phyloP scores from a whole-genome alignment of 371 early-diverging fungal genomes.

The Rhizopus sp. region DNA sequence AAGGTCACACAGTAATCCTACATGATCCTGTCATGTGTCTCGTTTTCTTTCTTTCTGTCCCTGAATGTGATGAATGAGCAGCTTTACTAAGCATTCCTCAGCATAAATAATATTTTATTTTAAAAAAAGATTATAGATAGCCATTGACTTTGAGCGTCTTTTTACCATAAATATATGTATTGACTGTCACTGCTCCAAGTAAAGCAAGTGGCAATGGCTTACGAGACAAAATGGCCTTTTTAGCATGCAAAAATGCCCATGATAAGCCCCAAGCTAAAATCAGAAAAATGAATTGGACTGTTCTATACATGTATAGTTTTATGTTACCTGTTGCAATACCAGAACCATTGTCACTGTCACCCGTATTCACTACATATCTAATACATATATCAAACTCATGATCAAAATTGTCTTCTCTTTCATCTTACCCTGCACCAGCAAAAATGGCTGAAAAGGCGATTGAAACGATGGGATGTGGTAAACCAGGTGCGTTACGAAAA shows the following conservation, averaged over 20 bases:
- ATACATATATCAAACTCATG: background rate
- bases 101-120: no score
- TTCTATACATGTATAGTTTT: background rate
- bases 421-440: conserved; percentile 49
- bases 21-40: no score
- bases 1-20: no score
- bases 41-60: no score
- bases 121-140: conserved; percentile 29
- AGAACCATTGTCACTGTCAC: conserved; percentile 52
- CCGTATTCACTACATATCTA: conserved; percentile 46
- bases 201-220: conserved; percentile 42
- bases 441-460: conserved; percentile 45
- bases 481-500: conserved; percentile 35
- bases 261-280: conserved; percentile 51
- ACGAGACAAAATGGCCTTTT: conserved; percentile 30
- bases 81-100: no score
- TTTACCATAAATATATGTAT: conserved; percentile 47
- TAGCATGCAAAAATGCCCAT: conserved; percentile 48
- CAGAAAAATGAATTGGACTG: background rate
- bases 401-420: background rate
- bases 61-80: no score
- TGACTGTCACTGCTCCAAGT: conserved; percentile 29
- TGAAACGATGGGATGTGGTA: conserved; percentile 44
- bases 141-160: conserved; percentile 49
- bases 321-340: conserved; percentile 54